Conservation (phyloP, 768 basidiomycete genomes). For the Hericium erinaceus region DNA sequence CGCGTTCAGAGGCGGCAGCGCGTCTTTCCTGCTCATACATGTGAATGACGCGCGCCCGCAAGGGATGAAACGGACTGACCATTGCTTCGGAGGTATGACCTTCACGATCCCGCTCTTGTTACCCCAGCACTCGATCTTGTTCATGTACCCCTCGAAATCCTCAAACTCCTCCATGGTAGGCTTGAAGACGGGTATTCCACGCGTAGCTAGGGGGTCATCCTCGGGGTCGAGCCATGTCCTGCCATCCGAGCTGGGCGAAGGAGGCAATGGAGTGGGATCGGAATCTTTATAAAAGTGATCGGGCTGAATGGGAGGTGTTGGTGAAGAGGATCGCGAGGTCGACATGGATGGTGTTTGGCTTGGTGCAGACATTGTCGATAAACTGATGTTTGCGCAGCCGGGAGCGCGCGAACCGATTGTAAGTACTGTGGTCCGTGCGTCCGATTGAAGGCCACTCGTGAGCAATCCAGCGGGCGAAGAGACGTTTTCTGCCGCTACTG, state of each 20-base stretch:
- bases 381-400: neutral
- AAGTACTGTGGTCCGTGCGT: neutral
- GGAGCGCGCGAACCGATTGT: neutral
- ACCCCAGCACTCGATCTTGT: slow-evolving; percentile 84
- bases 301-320: slow-evolving; percentile 46
- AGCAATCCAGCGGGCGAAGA: no score
- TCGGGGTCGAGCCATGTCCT: slow-evolving; percentile 65
- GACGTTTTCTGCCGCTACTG: no score
- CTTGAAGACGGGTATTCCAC: slow-evolving; percentile 94
- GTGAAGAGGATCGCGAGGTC: slow-evolving; percentile 40
- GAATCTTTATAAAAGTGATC: slow-evolving; percentile 79
- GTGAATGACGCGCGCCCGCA: slow-evolving; percentile 10
- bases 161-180: slow-evolving; percentile 87
- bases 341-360: slow-evolving; percentile 25
- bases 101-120: slow-evolving; percentile 88
- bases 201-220: slow-evolving; percentile 71
- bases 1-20: slow-evolving; percentile 62
- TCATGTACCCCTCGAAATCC: slow-evolving; percentile 90
- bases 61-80: slow-evolving; percentile 40
- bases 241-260: slow-evolving; percentile 55
- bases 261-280: slow-evolving; percentile 35
- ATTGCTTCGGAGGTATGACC: slow-evolving; percentile 90
- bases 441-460: no score
- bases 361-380: slow-evolving; percentile 5
- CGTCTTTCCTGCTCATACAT: slow-evolving; percentile 44